These are phyloP conservation scores for Eucommia ulmoides DNA, from an alignment of 257 asterid genomes.

Conservation along the genomic window DNA sequence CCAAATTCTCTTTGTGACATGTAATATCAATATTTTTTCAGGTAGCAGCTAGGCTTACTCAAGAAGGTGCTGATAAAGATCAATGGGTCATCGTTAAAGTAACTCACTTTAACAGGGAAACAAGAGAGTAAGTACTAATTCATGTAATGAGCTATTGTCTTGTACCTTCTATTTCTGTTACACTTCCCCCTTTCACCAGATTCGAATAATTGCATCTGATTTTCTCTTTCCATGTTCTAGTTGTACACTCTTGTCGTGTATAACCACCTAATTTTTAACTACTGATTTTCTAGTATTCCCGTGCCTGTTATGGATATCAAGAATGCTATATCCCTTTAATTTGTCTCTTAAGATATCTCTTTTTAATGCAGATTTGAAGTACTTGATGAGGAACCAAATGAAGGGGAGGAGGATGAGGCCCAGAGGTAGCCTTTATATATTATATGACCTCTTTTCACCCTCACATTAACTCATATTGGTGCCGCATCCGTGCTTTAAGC, in stretches of 20 bases:
- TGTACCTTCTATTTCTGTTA: neutral
- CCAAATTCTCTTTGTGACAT: neutral
- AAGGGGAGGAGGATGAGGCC: conserved; percentile 87
- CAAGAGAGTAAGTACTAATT: conserved; percentile 51
- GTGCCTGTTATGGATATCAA: neutral
- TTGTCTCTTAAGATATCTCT: neutral
- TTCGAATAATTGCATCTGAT: too few species aligned
- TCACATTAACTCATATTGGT: neutral
- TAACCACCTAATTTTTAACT: neutral
- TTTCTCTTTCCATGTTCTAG: too few species aligned
- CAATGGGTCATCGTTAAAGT: conserved; percentile 98
- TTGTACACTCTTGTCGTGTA: too few species aligned
- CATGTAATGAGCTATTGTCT: neutral
- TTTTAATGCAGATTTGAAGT: conserved; percentile 63
- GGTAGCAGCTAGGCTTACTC: conserved; percentile 95
- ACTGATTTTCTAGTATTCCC: neutral
- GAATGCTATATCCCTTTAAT: neutral
- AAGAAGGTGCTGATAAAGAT: conserved; percentile 81
- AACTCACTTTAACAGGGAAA: conserved; percentile 83
- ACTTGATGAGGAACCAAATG: conserved; percentile 94
- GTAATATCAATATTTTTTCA: conserved; percentile 8
- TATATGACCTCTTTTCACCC: neutral
- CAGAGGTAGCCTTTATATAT: conserved; percentile 39
- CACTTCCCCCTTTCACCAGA: too few species aligned
- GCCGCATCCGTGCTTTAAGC: neutral